Evolutionary conservation across 257 asterid genomes (phyloP).

Genomic region (Linaria vulgaris): DNA sequence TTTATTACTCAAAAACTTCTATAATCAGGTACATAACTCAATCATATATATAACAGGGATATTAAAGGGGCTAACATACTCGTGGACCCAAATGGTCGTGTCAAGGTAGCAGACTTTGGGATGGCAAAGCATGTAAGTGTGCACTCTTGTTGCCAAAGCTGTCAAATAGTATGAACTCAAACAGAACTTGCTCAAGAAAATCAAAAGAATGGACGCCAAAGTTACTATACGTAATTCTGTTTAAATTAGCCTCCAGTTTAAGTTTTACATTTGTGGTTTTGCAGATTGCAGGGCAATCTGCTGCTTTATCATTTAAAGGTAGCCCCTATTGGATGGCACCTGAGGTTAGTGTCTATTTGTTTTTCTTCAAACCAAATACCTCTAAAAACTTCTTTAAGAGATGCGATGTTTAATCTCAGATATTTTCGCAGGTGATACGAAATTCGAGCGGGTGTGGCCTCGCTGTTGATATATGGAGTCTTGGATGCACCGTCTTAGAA

Average conservation of each 20-base stretch:
- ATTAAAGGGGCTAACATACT: slow-evolving; percentile 98
- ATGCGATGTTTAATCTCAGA: slow-evolving; percentile 12
- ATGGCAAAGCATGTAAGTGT: slow-evolving; percentile 97
- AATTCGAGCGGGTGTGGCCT: slow-evolving; percentile 89
- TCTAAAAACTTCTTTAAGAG: slow-evolving; percentile 10
- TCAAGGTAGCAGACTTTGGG: slow-evolving; percentile 95
- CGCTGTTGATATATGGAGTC: slow-evolving; percentile 99
- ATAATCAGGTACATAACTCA: slow-evolving; percentile 8
- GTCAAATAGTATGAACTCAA: slow-evolving; percentile 11
- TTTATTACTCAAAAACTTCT: slow-evolving; percentile 1
- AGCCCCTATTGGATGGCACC: slow-evolving; percentile 99
- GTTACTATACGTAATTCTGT: too few species aligned
- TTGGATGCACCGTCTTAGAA: slow-evolving; percentile 98
- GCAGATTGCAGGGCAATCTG: slow-evolving; percentile 90
- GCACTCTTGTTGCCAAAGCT: slow-evolving; percentile 12
- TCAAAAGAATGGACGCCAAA: too few species aligned
- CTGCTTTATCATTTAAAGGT: slow-evolving; percentile 93
- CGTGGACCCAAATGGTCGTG: slow-evolving; percentile 95
- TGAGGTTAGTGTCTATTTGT: slow-evolving; percentile 55
- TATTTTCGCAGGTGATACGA: slow-evolving; percentile 47
- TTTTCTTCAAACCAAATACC: slow-evolving; percentile 8
- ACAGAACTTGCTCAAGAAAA: neutral
- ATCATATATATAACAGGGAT: slow-evolving; percentile 60
- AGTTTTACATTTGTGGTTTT: slow-evolving; percentile 21
- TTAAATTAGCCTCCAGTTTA: neutral